Evolutionary conservation across 305 asterid species (phyloP), one percentile per base, ranked within the genome.

Genomic region (Fraxinus xanthoxyloides): DNA sequence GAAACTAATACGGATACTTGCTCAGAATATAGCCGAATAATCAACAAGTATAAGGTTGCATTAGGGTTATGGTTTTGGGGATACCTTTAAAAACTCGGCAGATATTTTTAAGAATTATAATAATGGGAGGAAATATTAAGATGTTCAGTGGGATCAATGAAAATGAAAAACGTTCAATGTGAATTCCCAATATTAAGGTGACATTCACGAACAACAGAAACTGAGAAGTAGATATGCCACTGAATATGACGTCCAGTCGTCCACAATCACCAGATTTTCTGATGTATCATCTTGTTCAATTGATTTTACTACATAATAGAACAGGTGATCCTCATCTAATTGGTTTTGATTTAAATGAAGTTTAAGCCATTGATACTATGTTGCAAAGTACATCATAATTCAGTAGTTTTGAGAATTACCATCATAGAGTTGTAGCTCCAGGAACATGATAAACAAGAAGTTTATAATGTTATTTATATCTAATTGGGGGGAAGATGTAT

Each of bases 301-400:
- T 28, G 21, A 67, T 67, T 67, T 12, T 67, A 10, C 36, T 24
- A 3, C 36, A 24, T 67, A 28, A 28, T 28, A 28, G 6, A 36
- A 12, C 8, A 10, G 17, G 32, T 19, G 28, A 63, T 24, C 72
- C 17, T 23, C 32, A 63, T 63, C 24, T 63, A 32, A 63, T 24
- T 63, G 15, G 32, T 21, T 63, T 63, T 63, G 17, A 63, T 24
- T 63, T 63, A 9, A 63, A 24, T 63, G 15, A 46, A 34, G 40
- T n/a, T 40, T 36, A 26, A 36, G 81, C 36, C 67, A 65, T 67
- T 65, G 69, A 79, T 17, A 26, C n/a, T 19, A 75, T 79, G 67
- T 56, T 67, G 69, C 63, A 19, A 30, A 24, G 23, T 19, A 63
- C 17, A 63, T 6, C 32, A 9, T 23, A 23, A 63, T 23, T 69